Conservation (phyloP, 164 flowering plant species). For the Warburgia ugandensis region DNA sequence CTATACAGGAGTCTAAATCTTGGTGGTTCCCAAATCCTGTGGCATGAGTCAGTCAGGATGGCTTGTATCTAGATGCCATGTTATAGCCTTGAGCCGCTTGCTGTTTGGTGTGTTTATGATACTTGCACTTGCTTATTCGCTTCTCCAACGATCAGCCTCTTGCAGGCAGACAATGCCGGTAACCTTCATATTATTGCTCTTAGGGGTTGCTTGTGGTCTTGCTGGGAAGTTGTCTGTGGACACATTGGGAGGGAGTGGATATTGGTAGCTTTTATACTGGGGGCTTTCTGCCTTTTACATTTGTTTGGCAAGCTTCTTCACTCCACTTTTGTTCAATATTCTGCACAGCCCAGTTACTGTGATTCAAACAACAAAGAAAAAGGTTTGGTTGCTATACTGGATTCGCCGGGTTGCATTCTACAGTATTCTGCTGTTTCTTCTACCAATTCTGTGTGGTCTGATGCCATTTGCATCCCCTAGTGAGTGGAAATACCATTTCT, state of each 20-base stretch:
- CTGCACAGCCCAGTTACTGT: slow-evolving; percentile 62
- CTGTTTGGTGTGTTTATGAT: slow-evolving; percentile 62
- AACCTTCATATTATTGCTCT: slow-evolving; percentile 63
- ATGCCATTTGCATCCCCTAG: slow-evolving; percentile 64
- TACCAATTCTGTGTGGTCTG: slow-evolving; percentile 66
- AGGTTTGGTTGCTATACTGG: slow-evolving; percentile 42
- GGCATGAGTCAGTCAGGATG: slow-evolving; percentile 45
- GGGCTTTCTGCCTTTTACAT: slow-evolving; percentile 60
- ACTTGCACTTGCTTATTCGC: slow-evolving; percentile 41
- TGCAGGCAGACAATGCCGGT: slow-evolving; percentile 71
- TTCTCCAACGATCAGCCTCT: slow-evolving; percentile 55
- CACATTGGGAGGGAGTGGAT: slow-evolving; percentile 80
- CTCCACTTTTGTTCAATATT: slow-evolving; percentile 36
- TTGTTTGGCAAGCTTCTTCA: slow-evolving; percentile 45
- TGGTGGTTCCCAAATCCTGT: slow-evolving; percentile 79
- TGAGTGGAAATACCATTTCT: slow-evolving; percentile 67
- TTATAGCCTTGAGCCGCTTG: slow-evolving; percentile 60
- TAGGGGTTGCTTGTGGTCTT: slow-evolving; percentile 66
- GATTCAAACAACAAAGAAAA: slow-evolving; percentile 19
- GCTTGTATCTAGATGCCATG: slow-evolving; percentile 41
- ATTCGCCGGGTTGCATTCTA: slow-evolving; percentile 43
- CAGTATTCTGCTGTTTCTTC: slow-evolving; percentile 26
- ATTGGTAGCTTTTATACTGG: slow-evolving; percentile 70
- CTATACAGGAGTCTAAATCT: slow-evolving; percentile 46
- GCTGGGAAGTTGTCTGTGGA: slow-evolving; percentile 83